A percentile compares a stretch with the other conserved stretches of the same genome.
These are phyloP conservation scores for Thermomucor indicae-seudaticae DNA, from an alignment of 371 early-diverging fungal species.

Conservation along the genomic window DNA sequence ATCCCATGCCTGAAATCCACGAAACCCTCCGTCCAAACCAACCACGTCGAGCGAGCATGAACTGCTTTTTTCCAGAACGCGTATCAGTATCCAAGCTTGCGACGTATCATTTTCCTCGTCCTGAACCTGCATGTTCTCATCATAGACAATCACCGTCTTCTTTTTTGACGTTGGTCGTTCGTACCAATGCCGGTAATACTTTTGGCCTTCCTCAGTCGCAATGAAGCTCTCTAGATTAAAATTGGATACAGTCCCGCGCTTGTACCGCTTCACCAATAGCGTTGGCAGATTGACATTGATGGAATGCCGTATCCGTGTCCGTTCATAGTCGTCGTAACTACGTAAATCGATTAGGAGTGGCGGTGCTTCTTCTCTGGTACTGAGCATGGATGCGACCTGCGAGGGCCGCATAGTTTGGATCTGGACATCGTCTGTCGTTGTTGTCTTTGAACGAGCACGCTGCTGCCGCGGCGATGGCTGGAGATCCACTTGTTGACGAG, in stretches of 20 bases:
- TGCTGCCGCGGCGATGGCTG: too few relatives aligned
- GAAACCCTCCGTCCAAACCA: constrained; percentile 15
- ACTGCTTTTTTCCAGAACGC: constrained; percentile 30
- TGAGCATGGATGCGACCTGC: neutral
- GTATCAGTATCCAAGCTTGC: constrained; percentile 45
- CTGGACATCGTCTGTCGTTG: too few relatives aligned
- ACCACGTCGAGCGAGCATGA: too few relatives aligned
- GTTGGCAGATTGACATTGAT: constrained; percentile 59
- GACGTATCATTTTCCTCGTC: too few relatives aligned
- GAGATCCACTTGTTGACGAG: too few relatives aligned
- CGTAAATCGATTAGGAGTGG: constrained; percentile 47
- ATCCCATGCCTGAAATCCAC: constrained; percentile 35
- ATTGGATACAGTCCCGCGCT: constrained; percentile 51
- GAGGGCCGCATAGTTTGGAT: neutral
- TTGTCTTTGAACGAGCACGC: too few relatives aligned
- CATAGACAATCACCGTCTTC: constrained; percentile 40
- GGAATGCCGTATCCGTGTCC: constrained; percentile 30
- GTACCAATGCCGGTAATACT: constrained; percentile 24
- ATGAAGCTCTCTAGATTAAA: constrained; percentile 62
- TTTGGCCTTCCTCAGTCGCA: constrained; percentile 52
- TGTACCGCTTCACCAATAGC: constrained; percentile 54
- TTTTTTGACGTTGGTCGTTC: constrained; percentile 6
- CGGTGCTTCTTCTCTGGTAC: neutral
- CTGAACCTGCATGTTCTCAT: too few relatives aligned
- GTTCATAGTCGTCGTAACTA: constrained; percentile 26